phyloP scores from a whole-genome alignment of 768 basidiomycete species.

The Coprinopsis marcescibilis region DNA sequence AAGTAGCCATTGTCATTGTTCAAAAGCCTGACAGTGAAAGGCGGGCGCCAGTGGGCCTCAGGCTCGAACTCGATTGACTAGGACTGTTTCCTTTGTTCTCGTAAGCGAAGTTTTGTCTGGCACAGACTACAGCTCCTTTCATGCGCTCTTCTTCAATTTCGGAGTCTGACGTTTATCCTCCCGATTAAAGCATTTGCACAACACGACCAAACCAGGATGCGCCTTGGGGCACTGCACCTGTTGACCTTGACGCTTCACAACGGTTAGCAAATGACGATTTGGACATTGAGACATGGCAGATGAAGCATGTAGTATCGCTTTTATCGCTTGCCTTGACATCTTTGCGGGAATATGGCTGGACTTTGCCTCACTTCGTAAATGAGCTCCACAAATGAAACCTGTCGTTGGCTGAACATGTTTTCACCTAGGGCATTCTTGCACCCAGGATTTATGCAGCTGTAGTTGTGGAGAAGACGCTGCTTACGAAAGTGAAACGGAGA shows the following conservation, averaged over 20 bases:
- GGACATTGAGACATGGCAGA: constrained; percentile 21
- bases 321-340: constrained; percentile 29
- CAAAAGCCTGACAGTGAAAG: too few species aligned
- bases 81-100: too few species aligned
- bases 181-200: background rate
- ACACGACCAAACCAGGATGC: background rate
- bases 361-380: constrained; percentile 33
- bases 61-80: too few species aligned
- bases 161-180: too few species aligned
- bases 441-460: constrained; percentile 25
- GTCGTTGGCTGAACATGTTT: background rate
- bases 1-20: too few species aligned
- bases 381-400: background rate
- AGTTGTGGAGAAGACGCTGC: constrained; percentile 9
- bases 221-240: background rate
- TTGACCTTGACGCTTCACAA: background rate
- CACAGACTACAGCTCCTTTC: too few species aligned
- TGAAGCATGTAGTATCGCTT: constrained; percentile 21
- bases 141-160: too few species aligned
- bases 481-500: constrained; percentile 12
- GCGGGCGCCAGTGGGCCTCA: too few species aligned
- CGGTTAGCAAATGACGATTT: background rate
- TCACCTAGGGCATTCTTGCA: constrained; percentile 30
- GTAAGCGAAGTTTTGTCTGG: too few species aligned
- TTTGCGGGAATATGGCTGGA: constrained; percentile 33